phyloP scores from a whole-genome alignment of 192 early-diverging fungal genomes.

The Spinellus fusiger region DNA sequence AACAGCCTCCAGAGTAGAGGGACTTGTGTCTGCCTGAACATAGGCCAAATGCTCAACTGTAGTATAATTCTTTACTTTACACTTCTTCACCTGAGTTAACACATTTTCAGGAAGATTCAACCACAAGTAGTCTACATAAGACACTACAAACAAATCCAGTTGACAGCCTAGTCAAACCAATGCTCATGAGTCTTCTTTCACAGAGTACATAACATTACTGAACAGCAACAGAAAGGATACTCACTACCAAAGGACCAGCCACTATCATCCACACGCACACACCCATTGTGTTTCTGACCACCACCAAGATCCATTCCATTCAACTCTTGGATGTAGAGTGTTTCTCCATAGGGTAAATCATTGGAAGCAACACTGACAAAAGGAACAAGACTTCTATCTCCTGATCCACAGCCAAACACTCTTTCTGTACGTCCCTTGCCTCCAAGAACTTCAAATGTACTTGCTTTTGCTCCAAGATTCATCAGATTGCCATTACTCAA shows the following conservation, averaged over 20 bases:
- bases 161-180: conserved; percentile 18
- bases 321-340: conserved; percentile 21
- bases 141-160: conserved; percentile 29
- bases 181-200: too few species aligned
- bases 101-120: conserved; percentile 3
- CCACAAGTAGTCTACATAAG: conserved; percentile 21
- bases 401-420: conserved; percentile 8
- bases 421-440: background rate
- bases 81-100: background rate
- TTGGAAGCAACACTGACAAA: conserved; percentile 33
- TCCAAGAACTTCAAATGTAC: background rate
- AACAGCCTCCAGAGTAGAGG: background rate
- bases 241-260: conserved; percentile 26
- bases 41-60: background rate
- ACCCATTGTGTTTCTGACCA: conserved; percentile 34
- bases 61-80: conserved; percentile 6
- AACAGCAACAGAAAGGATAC: background rate
- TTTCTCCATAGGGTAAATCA: conserved; percentile 22
- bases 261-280: conserved; percentile 32
- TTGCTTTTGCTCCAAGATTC: conserved; percentile 7
- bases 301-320: conserved; percentile 14
- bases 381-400: conserved; percentile 16
- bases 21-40: background rate
- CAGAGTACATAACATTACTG: background rate
- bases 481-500: conserved; percentile 13